Percentiles rank a stretch among this genome's conserved stretches.
These are phyloP conservation scores for Aspergillus awamori DNA, from an alignment of 2,329 filamentous ascomycete species.

Conservation along the genomic window DNA sequence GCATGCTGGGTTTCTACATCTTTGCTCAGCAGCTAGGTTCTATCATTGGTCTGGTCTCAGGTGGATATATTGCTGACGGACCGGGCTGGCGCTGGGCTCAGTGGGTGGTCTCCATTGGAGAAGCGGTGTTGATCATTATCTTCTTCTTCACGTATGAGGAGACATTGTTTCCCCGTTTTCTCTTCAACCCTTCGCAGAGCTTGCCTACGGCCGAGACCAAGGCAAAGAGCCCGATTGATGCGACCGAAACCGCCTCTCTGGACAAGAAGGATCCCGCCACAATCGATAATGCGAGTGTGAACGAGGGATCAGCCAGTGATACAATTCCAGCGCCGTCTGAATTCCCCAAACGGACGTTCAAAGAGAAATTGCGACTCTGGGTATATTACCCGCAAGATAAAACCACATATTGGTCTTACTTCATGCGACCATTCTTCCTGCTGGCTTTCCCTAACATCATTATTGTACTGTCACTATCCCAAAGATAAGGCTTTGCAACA, in stretches of 20 bases:
- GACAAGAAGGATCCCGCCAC: background rate
- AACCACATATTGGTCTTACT: conserved; percentile 7
- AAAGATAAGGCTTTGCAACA: background rate
- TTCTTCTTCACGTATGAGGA: conserved; percentile 6
- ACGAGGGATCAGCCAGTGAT: background rate
- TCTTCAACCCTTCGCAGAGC: background rate
- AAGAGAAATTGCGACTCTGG: background rate
- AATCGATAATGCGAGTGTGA: background rate
- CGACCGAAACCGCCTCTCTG: background rate
- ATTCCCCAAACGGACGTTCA: background rate
- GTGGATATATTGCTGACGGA: conserved; percentile 39
- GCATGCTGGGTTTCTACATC: conserved; percentile 41
- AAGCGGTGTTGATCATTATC: conserved; percentile 3
- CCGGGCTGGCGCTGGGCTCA: conserved; percentile 40
- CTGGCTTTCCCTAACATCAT: conserved; percentile 2
- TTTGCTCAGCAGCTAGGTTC: conserved; percentile 46
- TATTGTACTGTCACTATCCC: background rate
- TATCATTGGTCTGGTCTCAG: conserved; percentile 42
- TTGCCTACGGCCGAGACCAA: background rate
- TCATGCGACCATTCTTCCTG: conserved; percentile 6
- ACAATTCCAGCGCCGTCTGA: background rate
- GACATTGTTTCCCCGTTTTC: conserved; percentile 6
- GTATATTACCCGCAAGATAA: conserved; percentile 4
- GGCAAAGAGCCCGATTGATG: background rate
- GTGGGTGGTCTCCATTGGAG: conserved; percentile 4